Conservation (phyloP, 495 filamentous ascomycete species). For the Hypoxylon intermedium region DNA sequence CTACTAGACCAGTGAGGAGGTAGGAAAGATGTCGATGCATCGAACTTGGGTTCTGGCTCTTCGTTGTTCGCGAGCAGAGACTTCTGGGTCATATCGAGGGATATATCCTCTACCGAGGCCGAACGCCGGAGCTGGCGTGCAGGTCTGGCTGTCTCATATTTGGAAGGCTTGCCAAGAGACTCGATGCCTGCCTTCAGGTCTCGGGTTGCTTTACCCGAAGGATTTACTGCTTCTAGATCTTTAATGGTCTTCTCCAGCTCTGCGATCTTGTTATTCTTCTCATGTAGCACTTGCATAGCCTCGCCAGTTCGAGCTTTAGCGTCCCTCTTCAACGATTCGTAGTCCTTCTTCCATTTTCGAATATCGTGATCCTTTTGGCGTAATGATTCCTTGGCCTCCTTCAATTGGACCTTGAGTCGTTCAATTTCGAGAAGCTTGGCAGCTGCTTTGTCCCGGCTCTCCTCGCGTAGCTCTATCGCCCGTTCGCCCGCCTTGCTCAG, state of each 20-base stretch:
- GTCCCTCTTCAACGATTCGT: constrained; percentile 66
- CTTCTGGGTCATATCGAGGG: constrained; percentile 33
- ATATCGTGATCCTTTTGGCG: constrained; percentile 60
- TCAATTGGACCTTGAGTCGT: constrained; percentile 52
- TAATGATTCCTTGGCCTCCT: constrained; percentile 48
- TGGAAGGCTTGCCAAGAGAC: constrained; percentile 36
- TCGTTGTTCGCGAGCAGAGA: constrained; percentile 24
- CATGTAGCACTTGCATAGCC: constrained; percentile 64
- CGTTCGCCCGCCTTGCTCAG: constrained; percentile 56
- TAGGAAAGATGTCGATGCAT: neutral
- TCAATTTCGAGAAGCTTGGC: constrained; percentile 47
- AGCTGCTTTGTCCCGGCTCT: constrained; percentile 54
- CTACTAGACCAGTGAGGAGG: constrained; percentile 32
- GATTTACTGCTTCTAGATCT: constrained; percentile 18
- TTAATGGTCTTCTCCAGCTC: constrained; percentile 49
- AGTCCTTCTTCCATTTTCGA: constrained; percentile 57
- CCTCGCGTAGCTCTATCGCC: constrained; percentile 49
- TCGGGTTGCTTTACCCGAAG: constrained; percentile 25
- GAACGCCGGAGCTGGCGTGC: constrained; percentile 22
- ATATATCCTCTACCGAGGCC: constrained; percentile 35
- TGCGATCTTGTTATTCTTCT: constrained; percentile 70
- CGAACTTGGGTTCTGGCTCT: neutral
- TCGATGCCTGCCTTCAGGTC: constrained; percentile 37
- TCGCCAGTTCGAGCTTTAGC: constrained; percentile 62
- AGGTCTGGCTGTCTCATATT: constrained; percentile 19